phyloP scores from a whole-genome alignment of 164 flowering plant genomes.

The Macadamia integrifolia region DNA sequence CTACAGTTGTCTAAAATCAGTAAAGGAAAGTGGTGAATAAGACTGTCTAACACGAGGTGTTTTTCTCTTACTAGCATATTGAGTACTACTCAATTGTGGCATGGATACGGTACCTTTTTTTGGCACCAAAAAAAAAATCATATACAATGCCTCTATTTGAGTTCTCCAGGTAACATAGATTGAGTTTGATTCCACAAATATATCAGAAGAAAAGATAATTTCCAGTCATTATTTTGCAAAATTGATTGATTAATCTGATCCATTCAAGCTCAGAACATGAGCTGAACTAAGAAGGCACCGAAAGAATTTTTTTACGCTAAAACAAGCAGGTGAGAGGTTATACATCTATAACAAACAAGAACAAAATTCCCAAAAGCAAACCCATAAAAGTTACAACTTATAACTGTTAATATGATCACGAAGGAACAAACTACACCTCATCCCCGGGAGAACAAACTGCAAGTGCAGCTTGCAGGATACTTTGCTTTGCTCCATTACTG shows the following conservation, averaged over 20 bases:
- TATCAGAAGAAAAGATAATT: neutral
- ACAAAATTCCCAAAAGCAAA: neutral
- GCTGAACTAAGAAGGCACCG: neutral
- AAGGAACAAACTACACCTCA: slow-evolving; percentile 47
- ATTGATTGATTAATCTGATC: neutral
- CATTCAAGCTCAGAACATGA: neutral
- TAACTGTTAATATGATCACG: neutral
- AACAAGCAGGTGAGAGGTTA: neutral
- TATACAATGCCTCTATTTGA: neutral
- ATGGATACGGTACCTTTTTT: neutral
- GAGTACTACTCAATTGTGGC: too few species aligned
- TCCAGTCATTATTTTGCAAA: neutral
- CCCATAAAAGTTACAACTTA: neutral
- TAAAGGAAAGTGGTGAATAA: too few species aligned
- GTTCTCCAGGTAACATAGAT: neutral
- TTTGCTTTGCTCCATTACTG: slow-evolving; percentile 95
- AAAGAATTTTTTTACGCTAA: neutral
- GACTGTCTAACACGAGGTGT: too few species aligned
- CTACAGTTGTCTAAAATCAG: too few species aligned
- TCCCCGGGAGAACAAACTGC: slow-evolving; percentile 96
- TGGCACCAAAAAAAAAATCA: neutral
- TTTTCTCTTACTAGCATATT: too few species aligned
- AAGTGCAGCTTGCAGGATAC: slow-evolving; percentile 66
- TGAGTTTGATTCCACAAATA: too few species aligned
- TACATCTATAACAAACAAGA: neutral